Conservation (phyloP, 2,329 filamentous ascomycete species). For the Penicillium sp. region DNA sequence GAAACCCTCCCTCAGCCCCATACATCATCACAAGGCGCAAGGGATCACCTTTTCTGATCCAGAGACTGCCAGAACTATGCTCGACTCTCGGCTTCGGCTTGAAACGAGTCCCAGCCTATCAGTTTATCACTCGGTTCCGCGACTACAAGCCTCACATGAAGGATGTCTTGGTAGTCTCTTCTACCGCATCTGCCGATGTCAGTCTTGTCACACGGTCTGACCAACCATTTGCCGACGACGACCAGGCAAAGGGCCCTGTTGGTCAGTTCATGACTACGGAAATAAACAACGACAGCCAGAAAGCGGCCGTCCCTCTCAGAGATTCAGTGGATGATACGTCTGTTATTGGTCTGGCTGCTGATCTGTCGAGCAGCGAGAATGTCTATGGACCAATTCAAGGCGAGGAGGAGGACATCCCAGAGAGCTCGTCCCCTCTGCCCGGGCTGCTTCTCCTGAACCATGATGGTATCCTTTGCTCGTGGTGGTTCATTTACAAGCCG, state of each 20-base stretch:
- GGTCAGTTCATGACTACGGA: slow-evolving; percentile 66
- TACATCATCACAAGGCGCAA: slow-evolving; percentile 75
- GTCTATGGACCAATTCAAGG: slow-evolving; percentile 76
- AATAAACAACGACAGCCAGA: slow-evolving; percentile 69
- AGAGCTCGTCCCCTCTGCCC: slow-evolving; percentile 80
- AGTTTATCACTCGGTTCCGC: slow-evolving; percentile 76
- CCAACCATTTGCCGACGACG: slow-evolving; percentile 65
- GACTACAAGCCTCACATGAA: slow-evolving; percentile 80
- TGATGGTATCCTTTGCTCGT: slow-evolving; percentile 80
- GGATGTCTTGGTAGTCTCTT: slow-evolving; percentile 80
- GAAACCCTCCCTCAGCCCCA: slow-evolving; percentile 69
- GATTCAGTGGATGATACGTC: slow-evolving; percentile 70
- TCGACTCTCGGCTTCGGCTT: slow-evolving; percentile 66
- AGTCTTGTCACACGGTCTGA: slow-evolving; percentile 77
- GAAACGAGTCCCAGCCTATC: slow-evolving; percentile 70
- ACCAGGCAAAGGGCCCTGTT: slow-evolving; percentile 62
- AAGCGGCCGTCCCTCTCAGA: slow-evolving; percentile 79
- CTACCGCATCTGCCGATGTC: slow-evolving; percentile 78
- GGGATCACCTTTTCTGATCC: slow-evolving; percentile 67
- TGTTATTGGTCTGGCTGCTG: slow-evolving; percentile 77
- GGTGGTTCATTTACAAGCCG: slow-evolving; percentile 92
- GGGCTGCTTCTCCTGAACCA: slow-evolving; percentile 85
- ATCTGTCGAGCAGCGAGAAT: slow-evolving; percentile 80
- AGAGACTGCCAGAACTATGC: slow-evolving; percentile 75
- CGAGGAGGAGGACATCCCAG: slow-evolving; percentile 79